Conservation (phyloP, 2,329 filamentous ascomycete species). For the Sodiomyces alkalinus region DNA sequence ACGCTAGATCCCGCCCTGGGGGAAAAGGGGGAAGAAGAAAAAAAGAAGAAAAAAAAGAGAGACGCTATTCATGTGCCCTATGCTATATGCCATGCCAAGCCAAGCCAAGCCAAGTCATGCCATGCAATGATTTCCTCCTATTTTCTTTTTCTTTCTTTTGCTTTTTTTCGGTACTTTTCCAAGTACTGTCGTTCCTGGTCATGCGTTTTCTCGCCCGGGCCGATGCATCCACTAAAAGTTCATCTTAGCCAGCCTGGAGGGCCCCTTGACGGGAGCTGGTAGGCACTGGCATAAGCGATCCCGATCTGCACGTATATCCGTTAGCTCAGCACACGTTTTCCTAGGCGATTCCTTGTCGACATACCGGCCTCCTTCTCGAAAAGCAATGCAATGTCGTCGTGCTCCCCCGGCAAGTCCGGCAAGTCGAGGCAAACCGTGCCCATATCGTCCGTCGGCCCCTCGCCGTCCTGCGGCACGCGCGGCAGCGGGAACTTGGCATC, state of each 20-base stretch:
- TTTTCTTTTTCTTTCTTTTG: neutral
- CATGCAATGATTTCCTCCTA: neutral
- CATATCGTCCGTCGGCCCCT: slow-evolving; percentile 40
- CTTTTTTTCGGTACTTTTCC: too few species aligned
- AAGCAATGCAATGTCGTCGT: slow-evolving; percentile 76
- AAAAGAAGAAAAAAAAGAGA: slow-evolving; percentile 2
- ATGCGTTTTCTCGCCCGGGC: too few species aligned
- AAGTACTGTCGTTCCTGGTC: too few species aligned
- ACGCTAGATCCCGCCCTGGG: too few species aligned
- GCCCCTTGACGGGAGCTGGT: slow-evolving; percentile 40
- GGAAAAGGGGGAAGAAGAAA: slow-evolving; percentile 1
- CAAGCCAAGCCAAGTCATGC: too few species aligned
- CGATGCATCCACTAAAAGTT: slow-evolving; percentile 1
- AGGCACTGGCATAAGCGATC: slow-evolving; percentile 35
- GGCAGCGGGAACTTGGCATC: slow-evolving; percentile 86
- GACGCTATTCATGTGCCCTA: neutral
- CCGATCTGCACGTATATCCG: slow-evolving; percentile 26
- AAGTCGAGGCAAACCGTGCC: slow-evolving; percentile 75
- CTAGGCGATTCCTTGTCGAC: slow-evolving; percentile 15
- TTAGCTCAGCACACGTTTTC: slow-evolving; percentile 9
- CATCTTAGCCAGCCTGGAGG: slow-evolving; percentile 18
- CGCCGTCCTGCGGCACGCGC: slow-evolving; percentile 36
- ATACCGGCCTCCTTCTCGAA: slow-evolving; percentile 69
- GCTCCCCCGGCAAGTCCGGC: slow-evolving; percentile 78
- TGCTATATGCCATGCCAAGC: neutral